Evolutionary conservation across 164 flowering plant genomes (phyloP).

Genomic region (Stephania cephalantha): DNA sequence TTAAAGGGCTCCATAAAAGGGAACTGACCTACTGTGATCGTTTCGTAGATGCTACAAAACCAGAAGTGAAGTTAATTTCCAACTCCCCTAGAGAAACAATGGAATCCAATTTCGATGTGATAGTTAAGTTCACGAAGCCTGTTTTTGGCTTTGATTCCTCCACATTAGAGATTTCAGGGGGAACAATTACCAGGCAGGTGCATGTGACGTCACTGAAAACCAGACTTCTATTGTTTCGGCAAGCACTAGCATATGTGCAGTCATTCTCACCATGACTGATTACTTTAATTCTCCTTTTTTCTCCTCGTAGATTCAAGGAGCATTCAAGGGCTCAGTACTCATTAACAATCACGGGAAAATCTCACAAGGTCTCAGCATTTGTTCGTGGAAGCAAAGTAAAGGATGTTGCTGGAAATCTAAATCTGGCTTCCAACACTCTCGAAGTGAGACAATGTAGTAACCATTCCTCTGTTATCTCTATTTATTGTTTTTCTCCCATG

Average conservation of each 20-base stretch:
- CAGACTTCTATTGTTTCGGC: background rate
- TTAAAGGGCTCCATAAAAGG: too few species aligned
- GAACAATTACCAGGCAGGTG: slow-evolving; percentile 67
- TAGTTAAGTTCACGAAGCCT: slow-evolving; percentile 53
- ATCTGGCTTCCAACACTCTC: slow-evolving; percentile 43
- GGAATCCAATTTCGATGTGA: slow-evolving; percentile 31
- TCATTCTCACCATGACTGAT: background rate
- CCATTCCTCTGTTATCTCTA: background rate
- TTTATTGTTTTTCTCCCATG: background rate
- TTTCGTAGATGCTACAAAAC: slow-evolving; percentile 38
- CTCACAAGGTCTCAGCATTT: slow-evolving; percentile 32
- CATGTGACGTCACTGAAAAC: slow-evolving; percentile 15
- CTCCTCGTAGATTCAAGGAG: slow-evolving; percentile 39
- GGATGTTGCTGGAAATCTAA: slow-evolving; percentile 55
- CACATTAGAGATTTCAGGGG: slow-evolving; percentile 38
- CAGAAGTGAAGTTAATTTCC: slow-evolving; percentile 34
- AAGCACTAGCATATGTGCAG: background rate
- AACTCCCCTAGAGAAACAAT: slow-evolving; percentile 30
- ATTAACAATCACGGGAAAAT: slow-evolving; percentile 25
- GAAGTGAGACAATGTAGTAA: slow-evolving; percentile 45
- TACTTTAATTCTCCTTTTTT: background rate
- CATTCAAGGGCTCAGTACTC: slow-evolving; percentile 48
- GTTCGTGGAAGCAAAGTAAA: slow-evolving; percentile 45
- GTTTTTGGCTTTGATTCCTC: slow-evolving; percentile 52
- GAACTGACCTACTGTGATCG: slow-evolving; percentile 19